Evolutionary conservation across 805 yeast species (phyloP).

Genomic region (Zygosaccharomyces siamensis): DNA sequence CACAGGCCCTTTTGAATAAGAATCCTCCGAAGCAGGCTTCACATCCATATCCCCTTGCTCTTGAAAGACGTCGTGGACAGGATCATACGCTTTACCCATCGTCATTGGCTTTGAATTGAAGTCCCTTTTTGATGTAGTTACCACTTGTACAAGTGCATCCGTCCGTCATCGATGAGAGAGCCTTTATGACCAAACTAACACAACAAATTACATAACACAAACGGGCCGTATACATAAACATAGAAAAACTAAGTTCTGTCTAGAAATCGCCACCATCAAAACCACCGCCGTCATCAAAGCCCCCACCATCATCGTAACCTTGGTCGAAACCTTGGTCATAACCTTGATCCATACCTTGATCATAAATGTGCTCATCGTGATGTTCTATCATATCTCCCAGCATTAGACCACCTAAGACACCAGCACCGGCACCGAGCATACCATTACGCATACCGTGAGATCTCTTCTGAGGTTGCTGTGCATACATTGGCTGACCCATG

Average conservation of each 20-base stretch:
- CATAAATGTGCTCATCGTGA: slow-evolving; percentile 23
- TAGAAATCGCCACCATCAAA: slow-evolving; percentile 9
- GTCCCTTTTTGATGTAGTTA: background rate
- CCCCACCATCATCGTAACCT: slow-evolving; percentile 27
- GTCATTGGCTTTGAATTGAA: background rate
- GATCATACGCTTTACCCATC: slow-evolving; percentile 36
- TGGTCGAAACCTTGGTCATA: slow-evolving; percentile 19
- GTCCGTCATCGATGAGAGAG: background rate
- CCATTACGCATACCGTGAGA: slow-evolving; percentile 38
- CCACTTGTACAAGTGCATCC: background rate
- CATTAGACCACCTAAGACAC: slow-evolving; percentile 57
- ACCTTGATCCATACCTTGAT: slow-evolving; percentile 18
- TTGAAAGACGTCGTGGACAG: slow-evolving; percentile 35
- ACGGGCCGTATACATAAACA: background rate
- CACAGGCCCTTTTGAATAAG: background rate
- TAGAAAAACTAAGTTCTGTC: background rate
- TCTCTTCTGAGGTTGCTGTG: slow-evolving; percentile 33
- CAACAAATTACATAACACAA: background rate
- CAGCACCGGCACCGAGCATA: slow-evolving; percentile 51
- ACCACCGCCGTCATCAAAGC: slow-evolving; percentile 25
- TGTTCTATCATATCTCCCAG: slow-evolving; percentile 42
- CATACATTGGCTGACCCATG: slow-evolving; percentile 19
- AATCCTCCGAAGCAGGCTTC: slow-evolving; percentile 7
- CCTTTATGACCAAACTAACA: background rate
- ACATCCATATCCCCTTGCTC: slow-evolving; percentile 3